Evolutionary conservation across 345 rosid species (phyloP), one percentile per base, ranked within the genome.

Genomic region (Arabidopsis thaliana): DNA sequence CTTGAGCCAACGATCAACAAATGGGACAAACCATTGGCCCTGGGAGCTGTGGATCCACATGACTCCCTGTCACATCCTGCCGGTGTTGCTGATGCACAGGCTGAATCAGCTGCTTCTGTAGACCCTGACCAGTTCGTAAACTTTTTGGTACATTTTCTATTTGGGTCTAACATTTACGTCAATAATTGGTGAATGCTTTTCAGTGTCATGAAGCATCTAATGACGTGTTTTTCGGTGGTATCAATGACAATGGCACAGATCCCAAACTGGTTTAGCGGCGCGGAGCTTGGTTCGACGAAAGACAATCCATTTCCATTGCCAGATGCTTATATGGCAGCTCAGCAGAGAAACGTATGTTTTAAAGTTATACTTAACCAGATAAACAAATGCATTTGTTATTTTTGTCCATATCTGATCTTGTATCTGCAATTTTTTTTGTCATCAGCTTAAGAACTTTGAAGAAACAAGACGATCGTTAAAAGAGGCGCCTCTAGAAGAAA

Each of bases 11-110:
- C 79, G 30, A 82, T 86, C 77, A 96, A 93, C 85, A 86, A 83
- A 79, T 96, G 99, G 99, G 86, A 91, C 83, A 93, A 91, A 78
- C 89, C 93, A 53, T 81, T 93, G 83, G 79, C 92, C 41, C 79
- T 93, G 75, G 99, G 98, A 81, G 83, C 85, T 59, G 84, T 91
- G 76, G 99, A 93, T 85, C 96, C 97, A 11, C 99, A 96, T 30
- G 99, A 96, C 77, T 96, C 98, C 32, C 72, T 91, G 48, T 88
- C 97, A 67, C 99, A 96, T 87, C 95, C 99, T 58, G 99, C 99
- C 1, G 99, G 99, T 25, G 93, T 87, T 11, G 89, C 98, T 67
- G 99, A 93, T 81, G 86, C 85, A 75, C 98, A 89, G 81, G 85
- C 98, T 25, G 98, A 96, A 81, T 78, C 96, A 77, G 97, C 98